These are phyloP conservation scores for Candida smagusa DNA, from an alignment of 1,139 yeast genomes.

Conservation along the genomic window DNA sequence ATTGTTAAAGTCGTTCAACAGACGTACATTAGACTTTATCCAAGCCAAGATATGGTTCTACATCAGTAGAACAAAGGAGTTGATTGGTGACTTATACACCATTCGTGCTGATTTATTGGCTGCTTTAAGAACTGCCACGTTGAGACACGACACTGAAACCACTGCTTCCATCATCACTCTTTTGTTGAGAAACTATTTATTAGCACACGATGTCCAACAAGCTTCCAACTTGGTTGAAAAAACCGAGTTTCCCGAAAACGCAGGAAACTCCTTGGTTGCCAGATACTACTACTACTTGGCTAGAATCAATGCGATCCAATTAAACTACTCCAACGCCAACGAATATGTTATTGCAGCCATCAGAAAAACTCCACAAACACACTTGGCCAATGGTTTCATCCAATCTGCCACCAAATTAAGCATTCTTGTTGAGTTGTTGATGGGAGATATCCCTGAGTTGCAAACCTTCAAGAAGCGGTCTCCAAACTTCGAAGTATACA, in stretches of 20 bases:
- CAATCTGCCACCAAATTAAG: conserved; percentile 89
- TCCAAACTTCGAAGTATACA: conserved; percentile 36
- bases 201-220: conserved; percentile 76
- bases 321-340: conserved; percentile 87
- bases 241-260: conserved; percentile 80
- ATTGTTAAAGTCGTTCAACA: conserved; percentile 62
- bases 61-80: conserved; percentile 75
- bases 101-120: conserved; percentile 68
- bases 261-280: conserved; percentile 86
- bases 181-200: conserved; percentile 74
- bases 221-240: conserved; percentile 90
- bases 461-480: conserved; percentile 70
- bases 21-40: conserved; percentile 81
- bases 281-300: conserved; percentile 90
- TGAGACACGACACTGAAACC: conserved; percentile 91
- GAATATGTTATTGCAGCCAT: conserved; percentile 90
- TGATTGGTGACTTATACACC: conserved; percentile 53
- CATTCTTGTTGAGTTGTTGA: conserved; percentile 83
- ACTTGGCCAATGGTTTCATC: conserved; percentile 79
- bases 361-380: conserved; percentile 95
- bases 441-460: conserved; percentile 97
- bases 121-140: conserved; percentile 82
- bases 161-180: conserved; percentile 84
- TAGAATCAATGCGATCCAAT: conserved; percentile 84
- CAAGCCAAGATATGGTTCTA: conserved; percentile 95